Conservation (phyloP, 176 grass and related monocot genomes). For the Avena sativa region DNA sequence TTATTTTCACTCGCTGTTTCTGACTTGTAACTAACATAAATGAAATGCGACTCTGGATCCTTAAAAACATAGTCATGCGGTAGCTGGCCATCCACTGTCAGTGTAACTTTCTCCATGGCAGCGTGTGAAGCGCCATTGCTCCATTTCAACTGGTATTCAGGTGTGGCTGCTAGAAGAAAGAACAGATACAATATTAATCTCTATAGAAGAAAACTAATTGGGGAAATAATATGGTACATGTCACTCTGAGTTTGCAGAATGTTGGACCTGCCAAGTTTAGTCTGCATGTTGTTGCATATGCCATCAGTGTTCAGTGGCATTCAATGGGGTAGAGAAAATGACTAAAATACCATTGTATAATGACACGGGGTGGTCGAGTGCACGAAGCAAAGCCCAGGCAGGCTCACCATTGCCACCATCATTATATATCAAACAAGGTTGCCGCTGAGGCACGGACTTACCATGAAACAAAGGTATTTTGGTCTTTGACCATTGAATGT, state of each 20-base stretch:
- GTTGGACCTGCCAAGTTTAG: slow-evolving; percentile 26
- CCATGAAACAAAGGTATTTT: slow-evolving; percentile 5
- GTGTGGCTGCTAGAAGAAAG: slow-evolving; percentile 55
- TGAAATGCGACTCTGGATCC: slow-evolving; percentile 86
- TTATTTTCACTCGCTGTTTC: slow-evolving; percentile 12
- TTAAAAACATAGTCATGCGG: slow-evolving; percentile 75
- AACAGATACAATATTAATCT: slow-evolving; percentile 28
- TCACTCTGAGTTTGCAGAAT: slow-evolving; percentile 18
- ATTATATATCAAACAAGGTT: slow-evolving; percentile 1
- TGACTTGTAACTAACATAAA: slow-evolving; percentile 78
- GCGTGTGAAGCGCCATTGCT: slow-evolving; percentile 36
- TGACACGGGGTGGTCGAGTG: background rate
- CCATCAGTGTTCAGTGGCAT: background rate
- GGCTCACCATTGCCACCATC: background rate
- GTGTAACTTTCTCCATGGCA: slow-evolving; percentile 64
- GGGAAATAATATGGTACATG: background rate
- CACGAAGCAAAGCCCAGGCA: background rate
- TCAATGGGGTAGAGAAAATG: background rate
- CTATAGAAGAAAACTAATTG: background rate
- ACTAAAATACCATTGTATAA: slow-evolving; percentile 19
- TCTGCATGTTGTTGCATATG: slow-evolving; percentile 21
- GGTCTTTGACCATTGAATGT: background rate
- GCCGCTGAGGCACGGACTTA: background rate
- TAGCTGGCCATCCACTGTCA: slow-evolving; percentile 64
- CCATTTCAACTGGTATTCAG: slow-evolving; percentile 51